Base-by-base conservation (phyloP, 164 flowering plant genomes). In the Vitis rupestris region DNA sequence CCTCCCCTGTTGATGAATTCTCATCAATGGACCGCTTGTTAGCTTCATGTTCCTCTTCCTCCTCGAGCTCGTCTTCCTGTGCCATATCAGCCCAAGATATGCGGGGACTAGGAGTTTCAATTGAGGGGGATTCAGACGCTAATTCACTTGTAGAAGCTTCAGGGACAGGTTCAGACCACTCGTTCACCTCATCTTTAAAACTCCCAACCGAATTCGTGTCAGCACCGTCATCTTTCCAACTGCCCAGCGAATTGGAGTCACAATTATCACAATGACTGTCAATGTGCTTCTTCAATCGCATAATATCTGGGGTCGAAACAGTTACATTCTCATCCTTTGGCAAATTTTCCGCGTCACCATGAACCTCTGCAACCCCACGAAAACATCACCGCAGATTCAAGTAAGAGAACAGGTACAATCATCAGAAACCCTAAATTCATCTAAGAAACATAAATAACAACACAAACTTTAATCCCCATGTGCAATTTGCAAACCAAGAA, bases 51-150 rank as follows among this genome's bases (percentile, higher is more conserved):
- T 73, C 71, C 59, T 73, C 81, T 13, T 75, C 89, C 63, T 71
- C 86, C 61, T 70, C 87, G 16, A 85, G 79, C 69, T 89, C 94
- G 67, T 93, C 94, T 69, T 94, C 97, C 69, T 86, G 88, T 19
- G 95, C 94, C 90, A 94, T 92, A 72, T 94, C 97, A 4, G 97
- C 97, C 99, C 99, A 94, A n/a, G 95, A 89, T 79, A 85, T 76
- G 8, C 90, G 86, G 3, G 66, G 77, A 23, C 50, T 65, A 0
- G 82, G 73, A 30, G 85, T 47, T 63, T 68, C 80, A 65, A 19
- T 59, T 3, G 59, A 64, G 8, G 65, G 55, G 0, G 74, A 65
- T 48, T 69, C 72, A 1, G 53, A 23, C 2, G 66, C 2, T 4
- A 63, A 10, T 47, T 68, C 82, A 19, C 74, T 75, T 3, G 67